Conservation (phyloP, 2,329 filamentous ascomycete genomes). For the Hysterium pulicare region DNA sequence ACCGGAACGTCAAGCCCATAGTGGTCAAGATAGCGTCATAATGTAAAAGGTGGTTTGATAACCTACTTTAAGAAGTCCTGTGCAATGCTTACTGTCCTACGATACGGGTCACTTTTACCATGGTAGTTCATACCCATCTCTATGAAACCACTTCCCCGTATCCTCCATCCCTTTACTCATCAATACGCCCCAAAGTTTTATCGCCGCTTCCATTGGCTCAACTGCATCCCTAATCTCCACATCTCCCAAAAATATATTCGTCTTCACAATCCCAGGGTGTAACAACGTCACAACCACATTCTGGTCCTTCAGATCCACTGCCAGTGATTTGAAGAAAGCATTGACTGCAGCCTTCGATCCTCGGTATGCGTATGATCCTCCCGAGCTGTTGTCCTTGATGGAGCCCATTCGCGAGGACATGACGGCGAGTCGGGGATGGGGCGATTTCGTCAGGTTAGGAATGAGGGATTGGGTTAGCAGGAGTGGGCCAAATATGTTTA, state of each 20-base stretch:
- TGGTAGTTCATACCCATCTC: conserved; percentile 43
- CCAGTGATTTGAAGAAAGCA: conserved; percentile 42
- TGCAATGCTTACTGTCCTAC: no score
- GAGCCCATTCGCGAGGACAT: conserved; percentile 44
- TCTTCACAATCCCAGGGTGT: conserved; percentile 45
- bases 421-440: conserved; percentile 37
- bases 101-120: no score
- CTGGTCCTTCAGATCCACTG: conserved; percentile 40
- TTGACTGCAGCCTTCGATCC: conserved; percentile 46
- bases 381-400: conserved; percentile 42
- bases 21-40: no score
- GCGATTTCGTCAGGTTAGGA: conserved; percentile 35
- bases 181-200: conserved; percentile 43
- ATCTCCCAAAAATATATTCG: conserved; percentile 25
- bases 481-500: conserved; percentile 46
- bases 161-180: conserved; percentile 39
- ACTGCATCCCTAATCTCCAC: conserved; percentile 36
- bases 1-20: no score
- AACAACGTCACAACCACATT: conserved; percentile 41
- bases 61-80: no score
- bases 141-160: conserved; percentile 45
- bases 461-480: conserved; percentile 45
- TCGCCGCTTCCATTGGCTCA: conserved; percentile 44
- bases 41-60: no score
- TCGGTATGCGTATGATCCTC: conserved; percentile 45